Percentiles rank a stretch among this genome's conserved stretches.
Evolutionary conservation across 495 filamentous ascomycete genomes (phyloP).

Genomic region (Neurospora sp.): DNA sequence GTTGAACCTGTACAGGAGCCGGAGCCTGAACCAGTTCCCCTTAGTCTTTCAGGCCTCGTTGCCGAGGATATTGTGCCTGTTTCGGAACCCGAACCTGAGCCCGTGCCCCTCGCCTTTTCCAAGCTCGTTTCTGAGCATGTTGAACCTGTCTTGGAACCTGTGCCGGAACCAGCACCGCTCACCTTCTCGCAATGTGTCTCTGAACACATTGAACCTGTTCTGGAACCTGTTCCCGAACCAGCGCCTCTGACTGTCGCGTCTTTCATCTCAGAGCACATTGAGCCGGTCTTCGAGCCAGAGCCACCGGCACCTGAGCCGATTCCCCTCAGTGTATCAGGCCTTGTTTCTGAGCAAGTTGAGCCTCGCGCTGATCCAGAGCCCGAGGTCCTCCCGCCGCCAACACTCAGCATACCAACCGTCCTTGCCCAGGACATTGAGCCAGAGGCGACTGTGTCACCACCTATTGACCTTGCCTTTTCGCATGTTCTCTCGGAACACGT

Average conservation of each 20-base stretch:
- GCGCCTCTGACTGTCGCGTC: constrained; percentile 15
- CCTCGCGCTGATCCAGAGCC: constrained; percentile 17
- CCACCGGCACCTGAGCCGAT: constrained; percentile 2
- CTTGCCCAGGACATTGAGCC: constrained; percentile 18
- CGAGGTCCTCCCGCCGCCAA: constrained; percentile 3
- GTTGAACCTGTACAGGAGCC: constrained; percentile 18
- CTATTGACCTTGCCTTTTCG: constrained; percentile 6
- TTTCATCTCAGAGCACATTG: constrained; percentile 16
- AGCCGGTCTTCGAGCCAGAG: constrained; percentile 17
- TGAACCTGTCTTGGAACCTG: constrained; percentile 7
- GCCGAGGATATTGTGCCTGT: constrained; percentile 6
- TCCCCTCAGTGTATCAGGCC: constrained; percentile 6
- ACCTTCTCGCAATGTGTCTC: constrained; percentile 8
- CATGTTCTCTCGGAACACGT: constrained; percentile 6
- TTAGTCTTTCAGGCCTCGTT: constrained; percentile 5
- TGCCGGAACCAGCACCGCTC: constrained; percentile 2
- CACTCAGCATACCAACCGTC: constrained; percentile 22
- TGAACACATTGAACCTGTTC: constrained; percentile 14
- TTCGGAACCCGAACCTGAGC: constrained; percentile 7
- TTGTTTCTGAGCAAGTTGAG: constrained; percentile 12
- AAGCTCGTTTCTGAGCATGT: constrained; percentile 8
- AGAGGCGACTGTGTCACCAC: constrained; percentile 1
- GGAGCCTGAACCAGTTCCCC: constrained; percentile 8
- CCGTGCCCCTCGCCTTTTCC: constrained; percentile 5
- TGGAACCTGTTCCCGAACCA: constrained; percentile 8